A percentile compares a stretch with the other conserved stretches of the same genome.
Conservation (phyloP, 139 green algal genomes). For the Chlorella ohadii region DNA sequence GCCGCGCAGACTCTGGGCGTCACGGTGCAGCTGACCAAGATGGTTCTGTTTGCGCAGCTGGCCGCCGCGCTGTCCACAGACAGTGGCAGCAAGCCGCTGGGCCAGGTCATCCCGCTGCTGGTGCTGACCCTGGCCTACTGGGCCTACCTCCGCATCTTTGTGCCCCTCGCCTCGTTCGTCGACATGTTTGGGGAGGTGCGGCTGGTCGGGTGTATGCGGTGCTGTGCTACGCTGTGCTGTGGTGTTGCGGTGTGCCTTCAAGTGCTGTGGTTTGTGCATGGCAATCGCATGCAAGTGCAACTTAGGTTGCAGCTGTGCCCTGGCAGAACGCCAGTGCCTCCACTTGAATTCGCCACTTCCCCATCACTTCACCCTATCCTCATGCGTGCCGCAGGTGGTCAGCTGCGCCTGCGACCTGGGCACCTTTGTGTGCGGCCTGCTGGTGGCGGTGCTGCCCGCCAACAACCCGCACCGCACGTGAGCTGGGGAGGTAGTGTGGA, state of each 20-base stretch:
- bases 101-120: constrained; percentile 26
- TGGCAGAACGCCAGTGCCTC: too few relatives aligned
- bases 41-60: constrained; percentile 29
- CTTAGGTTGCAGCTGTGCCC: too few relatives aligned
- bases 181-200: constrained; percentile 10
- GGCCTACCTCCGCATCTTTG: constrained; percentile 26
- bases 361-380: too few relatives aligned
- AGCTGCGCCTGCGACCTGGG: constrained; percentile 28
- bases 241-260: too few relatives aligned
- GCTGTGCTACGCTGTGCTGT: too few relatives aligned
- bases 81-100: not conserved
- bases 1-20: constrained; percentile 32
- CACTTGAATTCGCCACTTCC: too few relatives aligned
- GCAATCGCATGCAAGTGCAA: too few relatives aligned
- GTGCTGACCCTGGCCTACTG: constrained; percentile 19
- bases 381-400: constrained; percentile 8
- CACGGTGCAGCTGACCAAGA: constrained; percentile 20
- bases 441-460: not conserved
- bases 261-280: too few relatives aligned
- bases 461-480: not conserved
- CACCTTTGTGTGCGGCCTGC: constrained; percentile 21
- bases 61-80: not conserved
- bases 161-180: constrained; percentile 1
- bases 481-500: not conserved
- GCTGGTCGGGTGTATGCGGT: too few relatives aligned